Evolutionary conservation across 2,329 filamentous ascomycete species (phyloP), one percentile per base, ranked within the genome.

Genomic region (Dactylella cylindrospora): DNA sequence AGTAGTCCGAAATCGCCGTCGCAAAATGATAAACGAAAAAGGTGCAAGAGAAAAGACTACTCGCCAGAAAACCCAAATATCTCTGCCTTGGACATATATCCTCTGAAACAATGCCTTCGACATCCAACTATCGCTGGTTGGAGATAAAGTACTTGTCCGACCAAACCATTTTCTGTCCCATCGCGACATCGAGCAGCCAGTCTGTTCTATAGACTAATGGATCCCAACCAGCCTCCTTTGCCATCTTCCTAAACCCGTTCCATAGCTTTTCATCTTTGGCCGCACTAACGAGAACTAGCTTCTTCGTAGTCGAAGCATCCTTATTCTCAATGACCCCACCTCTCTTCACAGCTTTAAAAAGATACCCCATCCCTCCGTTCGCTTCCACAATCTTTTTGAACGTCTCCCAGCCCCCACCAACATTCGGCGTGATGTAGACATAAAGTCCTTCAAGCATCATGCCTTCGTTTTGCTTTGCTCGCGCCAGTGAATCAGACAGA

Each of bases 171-270:
- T 89, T 79, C 74, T 98, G 93, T 68, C 82, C 83, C 87, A 98
- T 91, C 3, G 89, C 88, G 60, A 90, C 84, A 70, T 90, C 85
- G 54, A 98, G 76, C 68, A 98, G 73, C 93, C 93, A 98, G 71
- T 98, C 90, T 2, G 86, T 81, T 39, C 80, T 81, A 19, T 96
- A 89, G 32, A 98, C 84, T 47, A 86, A 79, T 2, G 90, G 85
- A 66, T 84, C 80, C 80, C 91, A 90, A 70, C 88, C 84, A 36
- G 87, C 84, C 67, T 84, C 85, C 65, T 79, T 76, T 1, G 88
- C 90, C 80, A 95, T 84, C 45, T 86, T 82, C 52, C 82, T 78
- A 72, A 98, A 98, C 60, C 83, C 83, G 10, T 79, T 76, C 88
- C 90, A 96, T 52, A 95, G 74, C 65, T 80, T 79, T 71, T 80